Conservation (phyloP, 768 basidiomycete genomes). For the Dioszegia aurantiaca region DNA sequence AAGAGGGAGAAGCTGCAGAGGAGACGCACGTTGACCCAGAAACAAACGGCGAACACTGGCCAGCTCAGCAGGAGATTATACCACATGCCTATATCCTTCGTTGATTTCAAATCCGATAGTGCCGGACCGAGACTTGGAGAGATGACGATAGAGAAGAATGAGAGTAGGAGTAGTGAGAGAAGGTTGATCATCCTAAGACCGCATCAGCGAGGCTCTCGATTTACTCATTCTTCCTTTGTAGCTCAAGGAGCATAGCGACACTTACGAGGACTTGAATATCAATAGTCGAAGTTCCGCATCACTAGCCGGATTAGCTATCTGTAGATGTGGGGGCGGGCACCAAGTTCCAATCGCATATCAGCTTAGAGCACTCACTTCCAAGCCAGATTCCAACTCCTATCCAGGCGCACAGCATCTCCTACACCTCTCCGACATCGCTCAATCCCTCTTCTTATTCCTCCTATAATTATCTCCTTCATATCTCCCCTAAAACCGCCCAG, state of each 20-base stretch:
- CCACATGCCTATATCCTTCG: constrained; percentile 41
- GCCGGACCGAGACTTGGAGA: constrained; percentile 31
- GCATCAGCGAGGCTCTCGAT: background rate
- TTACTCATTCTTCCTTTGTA: too few relatives aligned
- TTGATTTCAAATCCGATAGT: constrained; percentile 17
- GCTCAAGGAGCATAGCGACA: constrained; percentile 5
- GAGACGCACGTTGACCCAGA: constrained; percentile 48
- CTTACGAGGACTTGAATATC: constrained; percentile 44
- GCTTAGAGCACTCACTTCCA: constrained; percentile 37
- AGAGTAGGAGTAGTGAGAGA: constrained; percentile 46
- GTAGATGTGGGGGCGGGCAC: too few relatives aligned
- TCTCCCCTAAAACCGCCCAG: background rate
- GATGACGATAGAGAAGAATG: constrained; percentile 43
- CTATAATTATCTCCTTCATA: background rate
- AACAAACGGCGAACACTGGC: constrained; percentile 49
- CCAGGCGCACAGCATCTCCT: constrained; percentile 38
- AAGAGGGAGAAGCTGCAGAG: background rate
- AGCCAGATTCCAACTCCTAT: constrained; percentile 41
- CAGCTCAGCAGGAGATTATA: constrained; percentile 48
- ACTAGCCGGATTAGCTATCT: constrained; percentile 25
- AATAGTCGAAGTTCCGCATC: constrained; percentile 46
- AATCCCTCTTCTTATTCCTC: constrained; percentile 11
- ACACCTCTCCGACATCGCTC: constrained; percentile 31
- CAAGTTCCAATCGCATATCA: too few relatives aligned
- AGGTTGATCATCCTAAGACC: constrained; percentile 47